These are phyloP conservation scores for Yarrowia yakushimensis DNA, from an alignment of 805 yeast genomes.

Conservation along the genomic window DNA sequence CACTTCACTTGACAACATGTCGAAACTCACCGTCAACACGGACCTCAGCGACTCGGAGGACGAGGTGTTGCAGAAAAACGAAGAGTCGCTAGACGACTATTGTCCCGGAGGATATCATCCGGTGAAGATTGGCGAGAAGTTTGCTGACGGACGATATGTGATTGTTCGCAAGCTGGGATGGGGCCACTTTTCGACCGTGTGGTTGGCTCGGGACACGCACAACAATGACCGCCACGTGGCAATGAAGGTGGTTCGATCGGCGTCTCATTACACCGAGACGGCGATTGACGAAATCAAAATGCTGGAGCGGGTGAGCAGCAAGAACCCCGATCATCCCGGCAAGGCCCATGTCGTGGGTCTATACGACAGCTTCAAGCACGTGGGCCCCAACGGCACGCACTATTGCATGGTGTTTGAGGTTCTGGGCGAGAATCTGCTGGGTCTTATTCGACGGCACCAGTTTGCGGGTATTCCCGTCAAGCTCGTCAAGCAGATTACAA, in stretches of 20 bases:
- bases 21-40: conserved; percentile 20
- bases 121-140: conserved; percentile 79
- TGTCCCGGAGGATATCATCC: conserved; percentile 96
- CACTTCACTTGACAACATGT: background rate
- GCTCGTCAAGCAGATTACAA: conserved; percentile 76
- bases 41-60: conserved; percentile 23
- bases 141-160: conserved; percentile 69
- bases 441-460: conserved; percentile 72
- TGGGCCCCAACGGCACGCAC: conserved; percentile 89
- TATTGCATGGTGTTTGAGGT: conserved; percentile 98
- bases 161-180: conserved; percentile 91
- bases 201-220: conserved; percentile 70
- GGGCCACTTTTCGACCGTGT: conserved; percentile 97
- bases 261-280: conserved; percentile 86
- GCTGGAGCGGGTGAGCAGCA: conserved; percentile 57
- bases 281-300: conserved; percentile 90
- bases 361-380: conserved; percentile 78
- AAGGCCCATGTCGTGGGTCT: conserved; percentile 75
- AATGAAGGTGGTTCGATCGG: conserved; percentile 87
- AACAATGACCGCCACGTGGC: conserved; percentile 75
- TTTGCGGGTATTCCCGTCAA: conserved; percentile 76
- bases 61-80: conserved; percentile 39
- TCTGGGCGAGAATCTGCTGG: conserved; percentile 86
- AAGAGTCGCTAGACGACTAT: conserved; percentile 83
- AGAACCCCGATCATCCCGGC: conserved; percentile 70